These are phyloP conservation scores for Cinchona pubescens DNA, from an alignment of 257 asterid genomes.

Conservation along the genomic window DNA sequence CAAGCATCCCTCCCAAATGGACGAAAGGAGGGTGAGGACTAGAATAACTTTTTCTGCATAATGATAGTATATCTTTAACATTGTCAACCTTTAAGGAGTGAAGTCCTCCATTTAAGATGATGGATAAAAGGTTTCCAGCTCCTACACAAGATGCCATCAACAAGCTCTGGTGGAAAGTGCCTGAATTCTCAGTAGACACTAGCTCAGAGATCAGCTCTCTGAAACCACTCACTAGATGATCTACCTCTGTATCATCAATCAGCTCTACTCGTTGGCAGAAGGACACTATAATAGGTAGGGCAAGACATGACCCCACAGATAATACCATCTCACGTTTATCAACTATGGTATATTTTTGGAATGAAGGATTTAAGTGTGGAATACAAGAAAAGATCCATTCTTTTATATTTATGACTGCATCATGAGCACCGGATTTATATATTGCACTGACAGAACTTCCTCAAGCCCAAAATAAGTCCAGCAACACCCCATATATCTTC, in stretches of 20 bases:
- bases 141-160: slow-evolving; percentile 83
- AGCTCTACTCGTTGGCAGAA: slow-evolving; percentile 80
- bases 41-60: slow-evolving; percentile 64
- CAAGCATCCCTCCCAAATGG: slow-evolving; percentile 90
- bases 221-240: slow-evolving; percentile 46
- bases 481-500: slow-evolving; percentile 84
- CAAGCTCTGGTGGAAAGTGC: slow-evolving; percentile 59
- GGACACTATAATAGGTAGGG: slow-evolving; percentile 56
- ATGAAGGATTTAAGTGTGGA: slow-evolving; percentile 36
- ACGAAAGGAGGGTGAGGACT: slow-evolving; percentile 55
- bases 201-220: slow-evolving; percentile 59
- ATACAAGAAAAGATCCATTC: slow-evolving; percentile 62
- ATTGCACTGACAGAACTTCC: slow-evolving; percentile 72
- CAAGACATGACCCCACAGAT: slow-evolving; percentile 80
- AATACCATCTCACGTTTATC: slow-evolving; percentile 38
- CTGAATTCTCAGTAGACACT: slow-evolving; percentile 45
- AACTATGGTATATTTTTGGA: slow-evolving; percentile 21
- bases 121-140: slow-evolving; percentile 72
- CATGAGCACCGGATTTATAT: slow-evolving; percentile 67
- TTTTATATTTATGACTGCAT: slow-evolving; percentile 64
- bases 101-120: slow-evolving; percentile 53
- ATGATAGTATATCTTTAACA: slow-evolving; percentile 51
- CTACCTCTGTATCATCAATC: slow-evolving; percentile 59
- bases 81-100: slow-evolving; percentile 49
- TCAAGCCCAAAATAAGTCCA: slow-evolving; percentile 84